These are phyloP conservation scores for Pulicaria dysenterica DNA, from an alignment of 129 eudicot species.

Conservation along the genomic window DNA sequence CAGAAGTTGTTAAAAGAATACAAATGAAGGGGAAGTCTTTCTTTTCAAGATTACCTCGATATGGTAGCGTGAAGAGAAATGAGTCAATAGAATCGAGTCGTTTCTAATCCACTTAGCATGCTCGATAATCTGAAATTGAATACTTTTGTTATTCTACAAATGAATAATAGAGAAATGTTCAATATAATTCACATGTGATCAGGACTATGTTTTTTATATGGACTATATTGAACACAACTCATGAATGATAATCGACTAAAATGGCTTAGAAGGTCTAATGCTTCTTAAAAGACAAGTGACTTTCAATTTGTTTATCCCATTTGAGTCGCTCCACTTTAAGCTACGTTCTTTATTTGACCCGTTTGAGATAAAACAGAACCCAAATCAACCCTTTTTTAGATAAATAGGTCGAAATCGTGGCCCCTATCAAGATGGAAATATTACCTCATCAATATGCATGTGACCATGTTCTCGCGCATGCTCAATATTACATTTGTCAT, in stretches of 20 bases:
- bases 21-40: not conserved
- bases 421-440: not conserved
- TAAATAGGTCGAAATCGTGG: not conserved
- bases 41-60: conserved; percentile 61
- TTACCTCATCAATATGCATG: conserved; percentile 91
- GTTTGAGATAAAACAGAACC: not conserved
- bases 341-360: not conserved
- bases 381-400: not conserved
- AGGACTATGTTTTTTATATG: no score
- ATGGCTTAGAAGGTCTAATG: no score
- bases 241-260: no score
- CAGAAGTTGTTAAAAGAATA: not conserved
- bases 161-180: no score
- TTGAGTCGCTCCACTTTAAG: no score
- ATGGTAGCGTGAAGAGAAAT: conserved; percentile 90
- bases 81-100: conserved; percentile 78
- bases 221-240: no score
- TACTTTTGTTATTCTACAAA: not conserved
- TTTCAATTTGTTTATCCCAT: no score
- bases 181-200: no score
- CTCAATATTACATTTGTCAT: conserved; percentile 66
- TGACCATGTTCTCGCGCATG: conserved; percentile 97
- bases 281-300: no score
- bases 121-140: conserved; percentile 65
- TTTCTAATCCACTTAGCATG: conserved; percentile 92